Evolutionary conservation across 345 rosid genomes (phyloP).

Genomic region (Eutrema heterophyllum): DNA sequence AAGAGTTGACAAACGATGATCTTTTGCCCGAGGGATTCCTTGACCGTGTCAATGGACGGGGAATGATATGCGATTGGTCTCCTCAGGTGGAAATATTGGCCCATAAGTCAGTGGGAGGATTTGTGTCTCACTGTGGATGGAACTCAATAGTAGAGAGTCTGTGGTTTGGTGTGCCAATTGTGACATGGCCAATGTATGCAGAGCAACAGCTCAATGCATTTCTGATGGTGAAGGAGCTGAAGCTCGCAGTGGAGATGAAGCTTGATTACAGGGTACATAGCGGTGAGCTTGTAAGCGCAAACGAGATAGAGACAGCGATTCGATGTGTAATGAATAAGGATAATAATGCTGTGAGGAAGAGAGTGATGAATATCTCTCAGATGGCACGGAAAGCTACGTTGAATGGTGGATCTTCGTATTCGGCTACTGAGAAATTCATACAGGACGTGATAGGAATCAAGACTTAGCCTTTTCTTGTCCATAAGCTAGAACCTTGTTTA

Average conservation of each 20-base stretch:
- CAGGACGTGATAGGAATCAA: slow-evolving; percentile 11
- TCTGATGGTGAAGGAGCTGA: slow-evolving; percentile 29
- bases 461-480: background rate
- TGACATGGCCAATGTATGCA: slow-evolving; percentile 39
- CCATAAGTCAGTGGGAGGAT: slow-evolving; percentile 32
- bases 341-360: slow-evolving; percentile 17
- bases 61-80: slow-evolving; percentile 36
- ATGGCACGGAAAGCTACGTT: slow-evolving; percentile 9
- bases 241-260: slow-evolving; percentile 24
- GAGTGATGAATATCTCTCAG: slow-evolving; percentile 20
- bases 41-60: slow-evolving; percentile 28
- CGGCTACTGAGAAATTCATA: slow-evolving; percentile 14
- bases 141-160: slow-evolving; percentile 33
- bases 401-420: slow-evolving; percentile 32
- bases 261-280: slow-evolving; percentile 16
- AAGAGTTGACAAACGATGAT: slow-evolving; percentile 8
- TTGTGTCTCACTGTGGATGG: slow-evolving; percentile 36
- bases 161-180: slow-evolving; percentile 37
- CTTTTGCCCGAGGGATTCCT: slow-evolving; percentile 36
- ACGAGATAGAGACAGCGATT: slow-evolving; percentile 32
- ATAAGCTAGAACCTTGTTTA: background rate
- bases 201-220: slow-evolving; percentile 37
- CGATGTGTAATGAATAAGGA: slow-evolving; percentile 22
- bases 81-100: slow-evolving; percentile 34
- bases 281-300: slow-evolving; percentile 26